These are phyloP conservation scores for Pneumocystis jirovecii DNA, from an alignment of 1,139 yeast genomes.

Conservation along the genomic window DNA sequence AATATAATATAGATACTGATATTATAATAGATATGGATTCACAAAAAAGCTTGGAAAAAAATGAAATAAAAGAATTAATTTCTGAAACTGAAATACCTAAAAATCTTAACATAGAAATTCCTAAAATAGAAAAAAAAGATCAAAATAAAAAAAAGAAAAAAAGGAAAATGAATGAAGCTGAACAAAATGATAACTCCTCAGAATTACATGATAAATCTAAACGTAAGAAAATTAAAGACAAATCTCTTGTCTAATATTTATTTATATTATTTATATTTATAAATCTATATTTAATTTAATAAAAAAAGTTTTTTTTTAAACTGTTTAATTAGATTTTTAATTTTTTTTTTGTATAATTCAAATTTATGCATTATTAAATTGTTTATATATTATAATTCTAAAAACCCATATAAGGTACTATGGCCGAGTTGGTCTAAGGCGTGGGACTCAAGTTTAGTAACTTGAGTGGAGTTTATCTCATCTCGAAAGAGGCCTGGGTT, in stretches of 20 bases:
- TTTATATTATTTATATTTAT: not conserved
- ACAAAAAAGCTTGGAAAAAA: not conserved
- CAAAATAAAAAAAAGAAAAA: not conserved
- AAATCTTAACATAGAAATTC: not conserved
- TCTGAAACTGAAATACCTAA: not conserved
- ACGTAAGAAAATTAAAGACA: not conserved
- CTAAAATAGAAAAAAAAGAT: not conserved
- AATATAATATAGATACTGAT: not conserved
- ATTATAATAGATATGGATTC: not conserved
- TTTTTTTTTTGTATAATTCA: not conserved
- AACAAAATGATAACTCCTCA: not conserved
- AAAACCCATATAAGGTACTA: not conserved
- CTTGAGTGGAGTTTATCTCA: not conserved
- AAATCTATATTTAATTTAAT: not conserved
- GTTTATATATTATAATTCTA: not conserved
- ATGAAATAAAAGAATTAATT: not conserved
- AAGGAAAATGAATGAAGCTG: not conserved
- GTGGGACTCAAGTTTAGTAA: not conserved
- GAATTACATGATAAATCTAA: not conserved
- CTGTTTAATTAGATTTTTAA: not conserved
- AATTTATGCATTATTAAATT: not conserved
- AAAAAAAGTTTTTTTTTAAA: not conserved
- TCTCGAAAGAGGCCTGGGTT: slow-evolving; percentile 1
- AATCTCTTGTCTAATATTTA: not conserved
- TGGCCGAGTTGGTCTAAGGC: slow-evolving; percentile 1